phyloP scores from a whole-genome alignment of 202 grass and related monocot genomes.

The Schoenoplectus tabernaemontani region DNA sequence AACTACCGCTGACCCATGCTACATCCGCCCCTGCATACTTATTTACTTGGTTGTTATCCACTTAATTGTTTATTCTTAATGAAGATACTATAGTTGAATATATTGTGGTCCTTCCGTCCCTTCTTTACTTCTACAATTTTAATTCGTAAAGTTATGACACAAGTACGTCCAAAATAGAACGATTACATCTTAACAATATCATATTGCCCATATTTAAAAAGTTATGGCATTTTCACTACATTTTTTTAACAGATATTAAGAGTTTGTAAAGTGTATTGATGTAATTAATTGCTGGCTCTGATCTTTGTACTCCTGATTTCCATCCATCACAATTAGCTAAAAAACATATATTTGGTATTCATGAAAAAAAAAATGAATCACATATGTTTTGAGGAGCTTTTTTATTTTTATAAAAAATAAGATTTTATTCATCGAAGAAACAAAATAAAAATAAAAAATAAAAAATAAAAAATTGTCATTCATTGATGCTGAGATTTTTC shows the following conservation, averaged over 20 bases:
- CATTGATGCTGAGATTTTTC: background rate
- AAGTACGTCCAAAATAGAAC: background rate
- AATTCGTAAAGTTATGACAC: no score
- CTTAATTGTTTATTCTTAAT: no score
- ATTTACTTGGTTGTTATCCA: no score
- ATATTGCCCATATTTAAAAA: background rate
- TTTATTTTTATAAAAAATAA: background rate
- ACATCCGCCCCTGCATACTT: no score
- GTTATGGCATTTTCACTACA: background rate
- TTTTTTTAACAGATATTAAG: background rate
- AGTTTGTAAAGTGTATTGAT: background rate
- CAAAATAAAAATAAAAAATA: no score
- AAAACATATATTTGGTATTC: background rate
- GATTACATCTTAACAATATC: background rate
- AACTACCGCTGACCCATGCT: no score
- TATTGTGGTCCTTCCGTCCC: background rate
- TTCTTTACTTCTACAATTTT: background rate
- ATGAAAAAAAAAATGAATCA: background rate
- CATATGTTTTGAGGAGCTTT: no score
- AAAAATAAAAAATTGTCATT: background rate
- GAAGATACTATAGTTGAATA: no score
- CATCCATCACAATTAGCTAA: background rate
- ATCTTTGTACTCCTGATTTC: background rate
- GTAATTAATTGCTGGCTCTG: background rate
- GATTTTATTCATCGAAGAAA: background rate